Evolutionary conservation across 1,284 basidiomycete genomes (phyloP).

Genomic region (Sanghuangporus sanghuang): DNA sequence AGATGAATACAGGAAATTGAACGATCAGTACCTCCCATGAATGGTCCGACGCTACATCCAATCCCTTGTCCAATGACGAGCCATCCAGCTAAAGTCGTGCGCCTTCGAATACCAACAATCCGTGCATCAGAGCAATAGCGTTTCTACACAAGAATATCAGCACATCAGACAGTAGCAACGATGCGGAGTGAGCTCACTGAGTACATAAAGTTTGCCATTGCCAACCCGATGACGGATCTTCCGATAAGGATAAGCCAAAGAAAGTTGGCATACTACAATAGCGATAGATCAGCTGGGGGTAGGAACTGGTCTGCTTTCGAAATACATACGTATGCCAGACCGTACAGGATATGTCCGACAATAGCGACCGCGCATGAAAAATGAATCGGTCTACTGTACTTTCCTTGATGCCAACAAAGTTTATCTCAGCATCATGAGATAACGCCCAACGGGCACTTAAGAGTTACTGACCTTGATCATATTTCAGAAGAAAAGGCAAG

Average conservation of each 20-base stretch:
- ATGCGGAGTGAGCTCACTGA: constrained; percentile 17
- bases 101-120: constrained; percentile 57
- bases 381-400: not conserved
- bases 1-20: not conserved
- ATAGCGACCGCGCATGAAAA: not conserved
- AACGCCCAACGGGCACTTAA: not conserved
- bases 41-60: constrained; percentile 63
- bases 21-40: constrained; percentile 37
- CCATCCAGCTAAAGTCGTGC: constrained; percentile 60
- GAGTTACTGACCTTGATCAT: constrained; percentile 41
- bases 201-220: constrained; percentile 43
- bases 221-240: constrained; percentile 44
- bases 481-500: constrained; percentile 51
- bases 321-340: constrained; percentile 33
- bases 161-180: not conserved
- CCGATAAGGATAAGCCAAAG: constrained; percentile 47
- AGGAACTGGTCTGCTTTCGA: constrained; percentile 24
- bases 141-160: constrained; percentile 28
- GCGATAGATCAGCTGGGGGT: constrained; percentile 36
- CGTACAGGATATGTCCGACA: not conserved
- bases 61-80: constrained; percentile 59
- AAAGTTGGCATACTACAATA: constrained; percentile 38
- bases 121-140: constrained; percentile 61
- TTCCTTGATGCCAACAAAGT: not conserved
- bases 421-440: not conserved